A percentile compares a stretch with the other conserved stretches of the same genome.
Evolutionary conservation across 2,329 filamentous ascomycete genomes (phyloP).

Genomic region (Fusarium ramigenum): DNA sequence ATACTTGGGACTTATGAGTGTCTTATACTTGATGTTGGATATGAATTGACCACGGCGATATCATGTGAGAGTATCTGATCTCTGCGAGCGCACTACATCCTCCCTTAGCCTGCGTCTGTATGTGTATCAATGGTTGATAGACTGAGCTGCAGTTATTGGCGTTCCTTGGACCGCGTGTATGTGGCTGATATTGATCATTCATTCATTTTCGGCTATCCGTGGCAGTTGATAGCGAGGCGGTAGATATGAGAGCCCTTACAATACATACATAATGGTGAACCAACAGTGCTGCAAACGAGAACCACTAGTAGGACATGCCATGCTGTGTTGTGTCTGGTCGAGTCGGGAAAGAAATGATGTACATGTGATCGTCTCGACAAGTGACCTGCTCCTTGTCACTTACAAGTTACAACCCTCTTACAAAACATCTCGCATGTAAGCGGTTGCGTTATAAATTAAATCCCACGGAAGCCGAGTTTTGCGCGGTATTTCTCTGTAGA

Average conservation of each 20-base stretch:
- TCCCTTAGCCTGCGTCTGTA: not conserved
- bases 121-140: slow-evolving; percentile 1
- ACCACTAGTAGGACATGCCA: not conserved
- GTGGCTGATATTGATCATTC: not conserved
- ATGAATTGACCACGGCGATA: not conserved
- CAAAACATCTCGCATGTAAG: not conserved
- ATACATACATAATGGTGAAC: not conserved
- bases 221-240: not conserved
- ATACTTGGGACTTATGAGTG: not conserved
- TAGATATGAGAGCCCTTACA: not conserved
- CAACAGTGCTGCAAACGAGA: not conserved
- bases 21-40: not conserved
- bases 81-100: not conserved
- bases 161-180: slow-evolving; percentile 4
- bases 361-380: slow-evolving; percentile 6
- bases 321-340: not conserved
- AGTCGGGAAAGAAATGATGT: not conserved
- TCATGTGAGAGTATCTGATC: not conserved
- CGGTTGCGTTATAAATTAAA: not conserved
- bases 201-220: not conserved
- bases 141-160: not conserved
- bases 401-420: not conserved
- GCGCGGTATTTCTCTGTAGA: not conserved
- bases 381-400: slow-evolving; percentile 2
- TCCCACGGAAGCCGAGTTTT: not conserved